Evolutionary conservation across 1,284 basidiomycete species (phyloP).

Genomic region (Tilletiaria anomala): DNA sequence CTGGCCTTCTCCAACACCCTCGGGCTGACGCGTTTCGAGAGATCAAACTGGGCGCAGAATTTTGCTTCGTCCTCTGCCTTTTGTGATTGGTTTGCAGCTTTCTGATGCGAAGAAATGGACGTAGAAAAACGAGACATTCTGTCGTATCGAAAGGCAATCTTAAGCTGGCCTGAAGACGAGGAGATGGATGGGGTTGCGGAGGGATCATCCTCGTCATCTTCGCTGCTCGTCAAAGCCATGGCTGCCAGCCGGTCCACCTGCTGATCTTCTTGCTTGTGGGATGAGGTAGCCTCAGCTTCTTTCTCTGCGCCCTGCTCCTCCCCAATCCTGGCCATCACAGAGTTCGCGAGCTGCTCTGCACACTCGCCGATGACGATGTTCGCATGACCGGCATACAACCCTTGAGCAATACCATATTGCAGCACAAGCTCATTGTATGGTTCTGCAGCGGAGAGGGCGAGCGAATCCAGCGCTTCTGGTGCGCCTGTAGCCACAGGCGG

Average conservation of each 20-base stretch:
- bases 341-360: slow-evolving; percentile 40
- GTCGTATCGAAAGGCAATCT: slow-evolving; percentile 77
- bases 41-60: slow-evolving; percentile 58
- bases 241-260: background rate
- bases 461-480: background rate
- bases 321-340: slow-evolving; percentile 25
- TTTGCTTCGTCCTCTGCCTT: slow-evolving; percentile 41
- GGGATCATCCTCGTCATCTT: no score
- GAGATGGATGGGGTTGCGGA: no score
- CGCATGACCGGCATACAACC: slow-evolving; percentile 56
- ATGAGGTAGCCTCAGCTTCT: slow-evolving; percentile 6
- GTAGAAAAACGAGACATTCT: no score
- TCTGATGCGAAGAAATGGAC: slow-evolving; percentile 65
- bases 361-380: slow-evolving; percentile 51
- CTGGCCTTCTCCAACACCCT: slow-evolving; percentile 12
- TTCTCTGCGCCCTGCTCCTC: no score
- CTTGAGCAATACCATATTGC: slow-evolving; percentile 77
- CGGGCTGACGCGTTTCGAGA: slow-evolving; percentile 43
- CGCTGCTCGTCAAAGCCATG: background rate
- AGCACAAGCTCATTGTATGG: slow-evolving; percentile 73
- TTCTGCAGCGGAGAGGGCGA: slow-evolving; percentile 11
- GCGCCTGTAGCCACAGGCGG: background rate
- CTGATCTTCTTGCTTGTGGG: background rate
- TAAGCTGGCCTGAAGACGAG: slow-evolving; percentile 15
- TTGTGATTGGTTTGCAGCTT: background rate